Conservation (phyloP, 495 filamentous ascomycete genomes). For the Penicillium simplicissimum region DNA sequence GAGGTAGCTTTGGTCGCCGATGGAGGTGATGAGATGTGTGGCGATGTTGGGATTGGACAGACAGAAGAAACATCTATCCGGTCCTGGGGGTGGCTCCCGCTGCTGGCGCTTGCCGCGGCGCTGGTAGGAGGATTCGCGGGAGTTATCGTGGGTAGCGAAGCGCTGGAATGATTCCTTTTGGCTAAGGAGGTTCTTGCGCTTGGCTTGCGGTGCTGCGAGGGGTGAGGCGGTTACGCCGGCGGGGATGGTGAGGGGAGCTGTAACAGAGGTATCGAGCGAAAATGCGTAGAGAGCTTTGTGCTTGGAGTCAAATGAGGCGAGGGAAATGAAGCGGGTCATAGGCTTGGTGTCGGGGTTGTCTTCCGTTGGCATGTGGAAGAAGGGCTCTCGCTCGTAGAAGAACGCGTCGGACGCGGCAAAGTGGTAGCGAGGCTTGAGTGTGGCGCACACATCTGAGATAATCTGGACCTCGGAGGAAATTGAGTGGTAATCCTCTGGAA, state of each 20-base stretch:
- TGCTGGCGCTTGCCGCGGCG: slow-evolving; percentile 53
- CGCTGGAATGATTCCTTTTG: slow-evolving; percentile 58
- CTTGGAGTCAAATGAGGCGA: slow-evolving; percentile 72
- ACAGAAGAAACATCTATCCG: slow-evolving; percentile 91
- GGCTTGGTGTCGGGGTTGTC: slow-evolving; percentile 52
- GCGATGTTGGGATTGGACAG: slow-evolving; percentile 78
- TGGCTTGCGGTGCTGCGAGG: slow-evolving; percentile 53
- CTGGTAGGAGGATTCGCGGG: slow-evolving; percentile 4
- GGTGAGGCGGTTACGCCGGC: slow-evolving; percentile 71
- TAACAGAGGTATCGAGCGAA: slow-evolving; percentile 63
- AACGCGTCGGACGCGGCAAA: slow-evolving; percentile 66
- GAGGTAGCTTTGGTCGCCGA: slow-evolving; percentile 81
- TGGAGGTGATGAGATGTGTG: slow-evolving; percentile 84
- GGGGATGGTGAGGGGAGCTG: slow-evolving; percentile 58
- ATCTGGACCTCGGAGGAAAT: slow-evolving; percentile 52
- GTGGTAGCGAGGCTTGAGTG: slow-evolving; percentile 85
- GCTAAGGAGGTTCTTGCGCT: slow-evolving; percentile 57
- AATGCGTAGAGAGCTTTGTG: slow-evolving; percentile 93
- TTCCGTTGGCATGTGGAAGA: slow-evolving; percentile 68
- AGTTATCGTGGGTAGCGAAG: slow-evolving; percentile 51
- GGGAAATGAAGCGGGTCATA: slow-evolving; percentile 84
- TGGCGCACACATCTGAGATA: slow-evolving; percentile 69
- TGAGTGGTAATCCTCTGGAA: slow-evolving; percentile 44
- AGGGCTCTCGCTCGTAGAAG: slow-evolving; percentile 91
- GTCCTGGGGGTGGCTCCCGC: slow-evolving; percentile 63